These are phyloP conservation scores for Polytrichum commune DNA, from an alignment of 225 moss, liverwort and hornwort species.

Conservation along the genomic window DNA sequence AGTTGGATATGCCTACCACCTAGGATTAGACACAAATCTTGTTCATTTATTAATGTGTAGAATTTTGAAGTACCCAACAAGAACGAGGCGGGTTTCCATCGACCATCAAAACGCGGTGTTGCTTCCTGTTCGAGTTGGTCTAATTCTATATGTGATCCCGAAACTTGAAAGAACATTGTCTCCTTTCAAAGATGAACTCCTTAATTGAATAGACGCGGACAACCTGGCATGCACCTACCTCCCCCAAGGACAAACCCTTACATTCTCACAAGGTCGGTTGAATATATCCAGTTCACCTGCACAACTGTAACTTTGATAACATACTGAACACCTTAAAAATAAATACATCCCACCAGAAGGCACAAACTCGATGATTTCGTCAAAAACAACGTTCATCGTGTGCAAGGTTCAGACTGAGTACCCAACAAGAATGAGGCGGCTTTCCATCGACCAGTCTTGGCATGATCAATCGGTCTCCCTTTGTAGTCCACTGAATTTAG, in stretches of 20 bases:
- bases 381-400: not conserved
- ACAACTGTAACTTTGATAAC: not conserved
- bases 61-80: too few species aligned
- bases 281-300: not conserved
- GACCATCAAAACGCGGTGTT: too few species aligned
- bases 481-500: not conserved
- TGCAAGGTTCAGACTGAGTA: not conserved
- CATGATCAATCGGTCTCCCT: conserved; percentile 4
- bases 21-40: too few species aligned
- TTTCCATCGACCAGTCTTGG: conserved; percentile 12
- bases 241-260: not conserved
- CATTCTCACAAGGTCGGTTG: not conserved
- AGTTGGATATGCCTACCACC: too few species aligned
- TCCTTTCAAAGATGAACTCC: too few species aligned
- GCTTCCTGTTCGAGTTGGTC: too few species aligned
- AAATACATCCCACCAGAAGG: not conserved
- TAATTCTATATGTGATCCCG: too few species aligned
- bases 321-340: not conserved
- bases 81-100: too few species aligned
- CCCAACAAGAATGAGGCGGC: conserved; percentile 14
- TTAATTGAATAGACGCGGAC: too few species aligned
- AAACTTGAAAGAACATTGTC: too few species aligned
- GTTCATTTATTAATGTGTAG: too few species aligned
- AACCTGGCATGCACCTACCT: not conserved
- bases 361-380: not conserved